These are phyloP conservation scores for Penicillium sp. DNA, from an alignment of 2,329 filamentous ascomycete species.

Conservation along the genomic window DNA sequence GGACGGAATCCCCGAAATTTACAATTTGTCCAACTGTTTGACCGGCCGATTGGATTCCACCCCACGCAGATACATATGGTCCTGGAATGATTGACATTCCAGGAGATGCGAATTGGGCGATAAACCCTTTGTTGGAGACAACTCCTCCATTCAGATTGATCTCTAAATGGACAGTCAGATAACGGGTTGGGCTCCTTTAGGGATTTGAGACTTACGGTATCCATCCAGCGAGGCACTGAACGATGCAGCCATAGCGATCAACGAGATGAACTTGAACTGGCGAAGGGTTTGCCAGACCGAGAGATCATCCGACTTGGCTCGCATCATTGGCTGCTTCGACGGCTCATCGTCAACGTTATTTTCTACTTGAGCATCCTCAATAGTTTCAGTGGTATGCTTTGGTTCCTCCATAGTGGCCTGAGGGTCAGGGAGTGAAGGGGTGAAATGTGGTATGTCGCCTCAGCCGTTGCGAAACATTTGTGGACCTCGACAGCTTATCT, in stretches of 20 bases:
- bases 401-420: background rate
- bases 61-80: conserved; percentile 42
- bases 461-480: background rate
- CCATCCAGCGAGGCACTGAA: conserved; percentile 46
- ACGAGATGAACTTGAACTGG: conserved; percentile 36
- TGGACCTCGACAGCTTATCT: background rate
- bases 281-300: conserved; percentile 39
- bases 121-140: conserved; percentile 45
- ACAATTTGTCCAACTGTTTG: conserved; percentile 44
- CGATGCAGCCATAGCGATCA: conserved; percentile 43
- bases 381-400: background rate
- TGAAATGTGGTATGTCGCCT: background rate
- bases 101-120: conserved; percentile 34
- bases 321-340: conserved; percentile 26
- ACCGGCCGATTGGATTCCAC: conserved; percentile 41
- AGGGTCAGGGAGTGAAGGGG: background rate
- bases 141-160: conserved; percentile 42
- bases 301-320: conserved; percentile 40
- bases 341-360: background rate
- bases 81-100: conserved; percentile 35
- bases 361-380: background rate
- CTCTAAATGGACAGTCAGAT: conserved; percentile 9
- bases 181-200: background rate
- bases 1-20: background rate
- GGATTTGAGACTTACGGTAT: conserved; percentile 32